phyloP scores from a whole-genome alignment of 2,329 filamentous ascomycete genomes.

The Cryphonectria radicalis region DNA sequence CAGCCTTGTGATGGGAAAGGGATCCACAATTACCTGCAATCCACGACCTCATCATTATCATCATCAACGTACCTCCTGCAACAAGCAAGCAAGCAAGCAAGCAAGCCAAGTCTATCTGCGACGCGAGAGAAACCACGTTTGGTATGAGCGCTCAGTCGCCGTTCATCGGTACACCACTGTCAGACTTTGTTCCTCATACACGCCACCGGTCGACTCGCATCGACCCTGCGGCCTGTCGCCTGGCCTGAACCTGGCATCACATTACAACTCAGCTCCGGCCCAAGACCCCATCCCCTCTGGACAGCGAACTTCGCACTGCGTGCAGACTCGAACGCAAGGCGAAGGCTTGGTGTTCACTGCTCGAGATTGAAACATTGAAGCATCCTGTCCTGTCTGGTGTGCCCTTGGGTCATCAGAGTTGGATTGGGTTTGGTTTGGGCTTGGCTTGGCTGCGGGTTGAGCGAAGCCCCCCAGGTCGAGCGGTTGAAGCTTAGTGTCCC shows the following conservation, averaged over 20 bases:
- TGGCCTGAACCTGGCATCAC: background rate
- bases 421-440: slow-evolving; percentile 6
- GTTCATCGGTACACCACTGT: background rate
- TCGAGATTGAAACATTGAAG: background rate
- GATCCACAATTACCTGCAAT: background rate
- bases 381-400: no score
- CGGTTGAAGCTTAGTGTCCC: slow-evolving; percentile 27
- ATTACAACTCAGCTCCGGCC: background rate
- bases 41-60: background rate
- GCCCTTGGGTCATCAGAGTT: background rate
- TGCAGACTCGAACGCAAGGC: background rate
- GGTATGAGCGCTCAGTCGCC: background rate
- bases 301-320: background rate
- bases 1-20: background rate
- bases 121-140: background rate
- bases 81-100: background rate
- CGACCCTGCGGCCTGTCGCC: background rate
- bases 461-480: slow-evolving; percentile 16
- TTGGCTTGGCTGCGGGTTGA: slow-evolving; percentile 19
- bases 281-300: background rate
- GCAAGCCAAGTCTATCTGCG: background rate
- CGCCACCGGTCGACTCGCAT: background rate
- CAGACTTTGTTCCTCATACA: background rate
- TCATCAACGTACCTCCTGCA: background rate
- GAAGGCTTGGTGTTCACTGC: background rate